Evolutionary conservation across 2,329 filamentous ascomycete species (phyloP), one percentile per base, ranked within the genome.

Genomic region (Spiromastix sp.): DNA sequence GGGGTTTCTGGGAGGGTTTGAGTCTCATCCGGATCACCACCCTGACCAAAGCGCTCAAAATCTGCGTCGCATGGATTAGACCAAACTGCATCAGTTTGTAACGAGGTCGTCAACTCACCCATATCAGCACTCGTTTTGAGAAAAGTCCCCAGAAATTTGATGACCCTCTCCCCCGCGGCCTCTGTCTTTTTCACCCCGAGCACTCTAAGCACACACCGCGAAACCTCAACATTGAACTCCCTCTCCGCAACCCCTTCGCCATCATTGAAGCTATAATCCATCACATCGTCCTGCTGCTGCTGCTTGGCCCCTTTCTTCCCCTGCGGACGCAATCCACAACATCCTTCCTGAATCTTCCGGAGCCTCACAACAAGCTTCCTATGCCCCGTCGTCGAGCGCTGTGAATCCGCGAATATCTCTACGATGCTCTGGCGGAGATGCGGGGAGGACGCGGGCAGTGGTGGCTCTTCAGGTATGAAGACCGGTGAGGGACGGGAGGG

Each of bases 141-240:
- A 57, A 93, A 98, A 26, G 85, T 67, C n/a, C 84, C 85, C 42
- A 93, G 64, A 55, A 98, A 98, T 30, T 83, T 76, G 39, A 96
- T 74, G 11, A 82, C 73, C 49, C 84, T 79, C 56, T 96, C 89
- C 16, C 86, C 91, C 2, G 84, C 87, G 10, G 74, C 70, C 62
- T 98, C 91, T 24, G 83, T 81, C 68, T 95, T 96, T 68, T 89
- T 93, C 39, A 96, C 79, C 1, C 81, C 75, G 67, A 98, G 74
- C 33, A 89, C 72, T 37, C 86, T 74, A 47, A 93, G 59, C 16
- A 93, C 72, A 53, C 86, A 95, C 52, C 91, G 74, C 38, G 79
- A 72, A 38, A 96, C 77, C 57, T 98, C 89, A 18, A 70, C 65
- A 50, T 91, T 93, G 65, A 98, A 96, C 39, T 91, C 80, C 32